Evolutionary conservation across 1,139 yeast genomes (phyloP), one percentile per base, ranked within the genome.

Genomic region (Hansenula anomala): DNA sequence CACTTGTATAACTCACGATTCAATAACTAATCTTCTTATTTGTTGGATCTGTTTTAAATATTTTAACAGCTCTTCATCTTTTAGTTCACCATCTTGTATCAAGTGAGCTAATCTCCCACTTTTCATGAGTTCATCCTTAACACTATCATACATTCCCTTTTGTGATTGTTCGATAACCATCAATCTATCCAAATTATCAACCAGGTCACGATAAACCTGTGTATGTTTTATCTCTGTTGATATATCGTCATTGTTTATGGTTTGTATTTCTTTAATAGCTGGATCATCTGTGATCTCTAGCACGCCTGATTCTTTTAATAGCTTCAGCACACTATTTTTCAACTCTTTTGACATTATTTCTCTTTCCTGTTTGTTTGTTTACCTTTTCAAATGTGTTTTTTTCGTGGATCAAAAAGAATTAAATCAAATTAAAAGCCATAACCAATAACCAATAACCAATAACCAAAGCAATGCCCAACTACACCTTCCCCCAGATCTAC

Each of bases 401-500:
- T 25, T n/a, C 18, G 14, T 8, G 30, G 10, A 12, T 17, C 30
- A 18, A 28, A 28, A 17, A 23, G 11, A 23, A 23, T 23, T 11
- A 8, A 23, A 23, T 12, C 13, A 23, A 23, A 23, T 23, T 12
- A 23, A 10, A 8, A 23, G 13, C 4, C 25, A 10, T 23, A 9
- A 23, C 5, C 9, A 23, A 11, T 23, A 23, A 6, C 13, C 23
- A 20, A 7, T 9, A 6, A 20, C 23, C 6, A 9, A 6, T 9
- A 20, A 20, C 9, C 9, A 14, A 22, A 27, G n/a, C n/a, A n/a
- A n/a, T n/a, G n/a, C n/a, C n/a, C n/a, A n/a, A n/a, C n/a, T n/a
- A n/a, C n/a, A n/a, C n/a, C 39, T 81, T 79, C 53, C 96, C 96
- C 8, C 69, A 79, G 36, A 85, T 90, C 30, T 87, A 88, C 60